Evolutionary conservation across 768 basidiomycete genomes (phyloP).

Genomic region (Lactarius psammicola): DNA sequence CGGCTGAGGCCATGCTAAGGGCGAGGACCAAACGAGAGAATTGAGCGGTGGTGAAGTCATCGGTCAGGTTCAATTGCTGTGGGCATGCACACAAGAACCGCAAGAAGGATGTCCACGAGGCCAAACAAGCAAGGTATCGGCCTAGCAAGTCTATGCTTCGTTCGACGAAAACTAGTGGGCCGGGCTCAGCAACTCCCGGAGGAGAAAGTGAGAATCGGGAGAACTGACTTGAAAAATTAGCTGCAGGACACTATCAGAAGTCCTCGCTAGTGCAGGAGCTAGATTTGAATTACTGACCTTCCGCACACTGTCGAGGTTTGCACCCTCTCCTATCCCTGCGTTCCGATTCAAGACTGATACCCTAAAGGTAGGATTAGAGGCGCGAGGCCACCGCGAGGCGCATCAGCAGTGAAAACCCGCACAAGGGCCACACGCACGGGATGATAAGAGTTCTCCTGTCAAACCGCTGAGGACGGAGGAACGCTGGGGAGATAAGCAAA

Average conservation of each 20-base stretch:
- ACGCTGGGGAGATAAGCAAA: not conserved
- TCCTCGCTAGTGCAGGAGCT: too few species aligned
- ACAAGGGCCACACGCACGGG: not conserved
- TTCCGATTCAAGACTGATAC: not conserved
- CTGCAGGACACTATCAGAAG: not conserved
- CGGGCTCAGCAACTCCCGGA: too few species aligned
- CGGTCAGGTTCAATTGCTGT: not conserved
- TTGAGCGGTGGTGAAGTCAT: not conserved
- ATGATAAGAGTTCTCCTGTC: not conserved
- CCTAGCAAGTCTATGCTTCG: too few species aligned
- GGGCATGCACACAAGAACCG: not conserved
- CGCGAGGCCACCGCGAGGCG: not conserved
- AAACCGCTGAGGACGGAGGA: not conserved
- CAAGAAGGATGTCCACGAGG: not conserved
- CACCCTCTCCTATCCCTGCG: not conserved
- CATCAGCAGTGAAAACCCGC: not conserved
- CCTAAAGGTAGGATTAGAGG: not conserved
- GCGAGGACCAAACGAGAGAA: not conserved
- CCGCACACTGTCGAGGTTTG: not conserved
- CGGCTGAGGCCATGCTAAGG: not conserved
- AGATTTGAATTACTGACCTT: not conserved
- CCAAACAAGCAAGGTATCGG: not conserved
- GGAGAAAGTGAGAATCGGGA: too few species aligned
- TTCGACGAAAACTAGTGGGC: too few species aligned
- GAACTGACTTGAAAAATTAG: not conserved